A percentile compares a stretch with the other conserved stretches of the same genome.
phyloP scores from a whole-genome alignment of 1,284 basidiomycete species.

The Leccinum griseonigrum region DNA sequence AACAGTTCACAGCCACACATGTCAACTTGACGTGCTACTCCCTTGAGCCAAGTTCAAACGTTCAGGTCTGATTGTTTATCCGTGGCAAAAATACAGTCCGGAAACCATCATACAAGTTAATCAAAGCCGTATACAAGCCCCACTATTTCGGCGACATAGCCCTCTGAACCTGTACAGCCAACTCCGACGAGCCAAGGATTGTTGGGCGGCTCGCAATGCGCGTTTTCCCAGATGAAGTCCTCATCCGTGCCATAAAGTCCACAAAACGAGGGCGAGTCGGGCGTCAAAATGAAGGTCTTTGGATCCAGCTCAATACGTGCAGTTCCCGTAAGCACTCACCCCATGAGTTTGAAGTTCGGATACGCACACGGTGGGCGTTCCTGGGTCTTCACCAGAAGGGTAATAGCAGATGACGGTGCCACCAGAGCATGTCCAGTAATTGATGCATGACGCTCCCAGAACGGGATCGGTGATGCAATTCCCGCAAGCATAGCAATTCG shows the following conservation, averaged over 20 bases:
- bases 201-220: constrained; percentile 11
- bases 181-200: constrained; percentile 13
- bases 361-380: constrained; percentile 12
- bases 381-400: constrained; percentile 13
- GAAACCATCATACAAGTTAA: no score
- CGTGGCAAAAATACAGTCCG: no score
- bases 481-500: constrained; percentile 9
- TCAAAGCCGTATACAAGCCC: not conserved
- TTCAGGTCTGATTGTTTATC: no score
- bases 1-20: not conserved
- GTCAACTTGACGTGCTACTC: no score
- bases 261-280: constrained; percentile 13
- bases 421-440: constrained; percentile 19
- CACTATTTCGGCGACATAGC: constrained; percentile 15
- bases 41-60: no score
- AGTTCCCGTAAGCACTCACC: not conserved
- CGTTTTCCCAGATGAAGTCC: constrained; percentile 10
- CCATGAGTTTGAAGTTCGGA: not conserved
- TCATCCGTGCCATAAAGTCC: not conserved
- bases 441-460: constrained; percentile 10
- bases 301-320: not conserved
- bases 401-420: constrained; percentile 15
- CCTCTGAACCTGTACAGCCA: constrained; percentile 14
- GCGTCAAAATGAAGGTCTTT: constrained; percentile 2
- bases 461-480: constrained; percentile 13